Conservation (phyloP, 2,329 filamentous ascomycete genomes). For the Saccharata proteae region DNA sequence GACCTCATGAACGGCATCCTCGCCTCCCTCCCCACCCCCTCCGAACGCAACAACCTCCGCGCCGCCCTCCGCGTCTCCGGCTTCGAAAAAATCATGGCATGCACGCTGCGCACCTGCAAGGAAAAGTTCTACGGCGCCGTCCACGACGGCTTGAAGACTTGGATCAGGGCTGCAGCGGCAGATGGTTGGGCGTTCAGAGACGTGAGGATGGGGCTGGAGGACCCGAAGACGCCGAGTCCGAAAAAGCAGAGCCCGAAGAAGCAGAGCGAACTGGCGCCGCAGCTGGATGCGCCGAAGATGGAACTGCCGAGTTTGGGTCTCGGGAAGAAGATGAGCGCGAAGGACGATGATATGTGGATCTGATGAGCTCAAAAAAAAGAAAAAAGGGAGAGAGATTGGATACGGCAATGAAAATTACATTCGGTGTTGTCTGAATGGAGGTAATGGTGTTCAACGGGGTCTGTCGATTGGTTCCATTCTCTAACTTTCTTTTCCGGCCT, state of each 20-base stretch:
- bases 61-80: conserved; percentile 68
- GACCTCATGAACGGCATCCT: conserved; percentile 87
- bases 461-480: too few relatives aligned
- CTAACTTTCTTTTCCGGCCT: too few relatives aligned
- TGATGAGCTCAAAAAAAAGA: conserved; percentile 1
- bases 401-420: too few relatives aligned
- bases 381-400: conserved; percentile 1
- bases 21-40: conserved; percentile 58
- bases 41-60: conserved; percentile 68
- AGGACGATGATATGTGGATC: neutral
- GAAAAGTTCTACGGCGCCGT: conserved; percentile 94
- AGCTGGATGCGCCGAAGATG: conserved; percentile 26
- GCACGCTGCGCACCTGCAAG: conserved; percentile 79
- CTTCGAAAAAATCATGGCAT: conserved; percentile 82
- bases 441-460: too few relatives aligned
- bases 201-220: conserved; percentile 56
- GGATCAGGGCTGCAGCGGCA: conserved; percentile 75
- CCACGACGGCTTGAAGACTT: conserved; percentile 77
- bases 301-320: conserved; percentile 14
- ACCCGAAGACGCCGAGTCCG: conserved; percentile 25
- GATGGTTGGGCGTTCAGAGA: conserved; percentile 79
- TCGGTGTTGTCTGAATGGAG: too few relatives aligned
- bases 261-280: conserved; percentile 23
- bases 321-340: too few relatives aligned
- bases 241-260: conserved; percentile 13